These are phyloP conservation scores for Arabidopsis hybrid DNA, from an alignment of 441 rosid genomes.

Conservation along the genomic window DNA sequence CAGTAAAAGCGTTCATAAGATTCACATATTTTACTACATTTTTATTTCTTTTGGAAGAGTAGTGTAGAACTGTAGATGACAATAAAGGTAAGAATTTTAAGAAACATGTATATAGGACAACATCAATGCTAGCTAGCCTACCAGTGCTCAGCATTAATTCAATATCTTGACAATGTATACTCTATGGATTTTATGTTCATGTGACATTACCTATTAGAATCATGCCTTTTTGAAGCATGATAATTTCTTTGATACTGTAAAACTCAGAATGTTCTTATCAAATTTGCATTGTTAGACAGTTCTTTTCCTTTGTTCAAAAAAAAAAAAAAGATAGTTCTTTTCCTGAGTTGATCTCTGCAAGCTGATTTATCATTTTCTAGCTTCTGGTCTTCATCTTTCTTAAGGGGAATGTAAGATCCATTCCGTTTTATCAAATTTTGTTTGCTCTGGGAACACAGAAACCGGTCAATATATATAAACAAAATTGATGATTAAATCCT, in stretches of 20 bases:
- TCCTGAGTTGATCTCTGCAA: no score
- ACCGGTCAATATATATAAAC: no score
- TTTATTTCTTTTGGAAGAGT: not conserved
- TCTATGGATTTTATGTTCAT: not conserved
- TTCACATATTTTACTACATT: not conserved
- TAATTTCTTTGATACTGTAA: not conserved
- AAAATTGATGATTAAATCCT: not conserved
- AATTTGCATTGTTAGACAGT: no score
- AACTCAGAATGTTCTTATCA: no score
- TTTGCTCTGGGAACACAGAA: no score
- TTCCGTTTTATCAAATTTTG: no score
- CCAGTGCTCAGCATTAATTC: not conserved
- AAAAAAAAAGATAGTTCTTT: no score
- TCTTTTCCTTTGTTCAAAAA: no score
- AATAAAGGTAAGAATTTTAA: not conserved
- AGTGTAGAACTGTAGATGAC: not conserved
- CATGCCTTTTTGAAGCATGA: not conserved
- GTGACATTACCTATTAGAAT: not conserved
- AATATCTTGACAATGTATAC: not conserved
- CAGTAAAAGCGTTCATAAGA: not conserved
- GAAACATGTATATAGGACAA: no score
- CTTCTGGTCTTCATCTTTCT: no score
- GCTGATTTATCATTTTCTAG: no score
- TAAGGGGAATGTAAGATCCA: no score
- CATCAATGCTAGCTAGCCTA: not conserved